Percentiles rank a stretch among this genome's conserved stretches.
Evolutionary conservation across 2,329 filamentous ascomycete genomes (phyloP).

Genomic region (Tolypocladium tundrense): DNA sequence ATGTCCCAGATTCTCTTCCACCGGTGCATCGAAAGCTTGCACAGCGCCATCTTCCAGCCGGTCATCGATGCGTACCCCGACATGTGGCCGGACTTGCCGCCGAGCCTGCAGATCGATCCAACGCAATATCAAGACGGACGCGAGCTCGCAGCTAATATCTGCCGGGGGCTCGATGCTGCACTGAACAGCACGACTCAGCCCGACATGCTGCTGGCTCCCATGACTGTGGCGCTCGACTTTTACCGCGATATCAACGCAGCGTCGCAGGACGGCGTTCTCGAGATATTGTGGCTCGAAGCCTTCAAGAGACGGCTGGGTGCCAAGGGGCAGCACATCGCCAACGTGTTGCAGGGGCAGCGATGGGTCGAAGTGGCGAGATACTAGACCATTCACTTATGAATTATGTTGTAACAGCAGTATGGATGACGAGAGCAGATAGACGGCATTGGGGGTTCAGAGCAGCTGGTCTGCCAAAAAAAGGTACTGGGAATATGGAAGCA

Average conservation of each 20-base stretch:
- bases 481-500: not conserved
- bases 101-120: constrained; percentile 28
- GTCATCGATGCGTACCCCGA: constrained; percentile 28
- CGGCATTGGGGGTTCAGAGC: not conserved
- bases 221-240: constrained; percentile 31
- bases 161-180: constrained; percentile 38
- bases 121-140: constrained; percentile 32
- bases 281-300: constrained; percentile 36
- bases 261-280: constrained; percentile 30
- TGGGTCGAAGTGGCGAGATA: constrained; percentile 28
- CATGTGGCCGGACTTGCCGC: constrained; percentile 27
- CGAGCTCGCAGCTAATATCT: constrained; percentile 37
- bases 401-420: not conserved
- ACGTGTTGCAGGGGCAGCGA: constrained; percentile 24
- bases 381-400: constrained; percentile 4
- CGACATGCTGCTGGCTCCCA: constrained; percentile 32
- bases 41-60: constrained; percentile 32
- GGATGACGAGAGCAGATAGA: not conserved
- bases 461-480: constrained; percentile 3
- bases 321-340: constrained; percentile 31
- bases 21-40: constrained; percentile 34
- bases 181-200: constrained; percentile 33
- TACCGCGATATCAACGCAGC: constrained; percentile 27
- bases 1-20: constrained; percentile 38
- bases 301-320: constrained; percentile 28